A percentile compares a stretch with the other conserved stretches of the same genome.
phyloP scores from a whole-genome alignment of 371 early-diverging fungal genomes.

The Syncephalastrum sp. region DNA sequence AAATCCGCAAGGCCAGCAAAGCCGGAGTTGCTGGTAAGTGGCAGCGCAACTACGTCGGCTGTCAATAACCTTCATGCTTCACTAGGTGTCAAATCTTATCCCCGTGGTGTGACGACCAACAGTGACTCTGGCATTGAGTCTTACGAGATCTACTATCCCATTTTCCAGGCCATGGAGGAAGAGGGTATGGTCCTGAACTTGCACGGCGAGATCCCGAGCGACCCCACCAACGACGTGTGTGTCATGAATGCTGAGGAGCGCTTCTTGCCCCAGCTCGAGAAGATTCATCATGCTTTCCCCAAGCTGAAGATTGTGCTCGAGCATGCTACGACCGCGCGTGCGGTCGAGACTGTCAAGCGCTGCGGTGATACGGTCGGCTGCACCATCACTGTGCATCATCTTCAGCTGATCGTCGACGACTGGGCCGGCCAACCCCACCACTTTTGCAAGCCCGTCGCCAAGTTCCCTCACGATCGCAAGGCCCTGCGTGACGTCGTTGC shows the following conservation, averaged over 20 bases:
- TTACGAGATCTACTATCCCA: conserved; percentile 87
- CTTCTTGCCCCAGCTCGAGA: conserved; percentile 82
- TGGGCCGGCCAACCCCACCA: conserved; percentile 96
- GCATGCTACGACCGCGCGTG: conserved; percentile 93
- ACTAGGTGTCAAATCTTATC: conserved; percentile 92
- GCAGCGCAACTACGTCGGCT: neutral
- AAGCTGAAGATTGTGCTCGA: conserved; percentile 93
- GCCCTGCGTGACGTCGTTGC: conserved; percentile 87
- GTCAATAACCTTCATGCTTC: neutral
- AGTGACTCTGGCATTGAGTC: conserved; percentile 91
- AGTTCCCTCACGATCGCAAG: conserved; percentile 89
- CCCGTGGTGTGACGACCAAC: conserved; percentile 98
- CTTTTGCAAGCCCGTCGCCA: conserved; percentile 98
- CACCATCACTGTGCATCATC: conserved; percentile 94
- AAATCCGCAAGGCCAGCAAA: conserved; percentile 81
- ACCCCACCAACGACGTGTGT: conserved; percentile 80
- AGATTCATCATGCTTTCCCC: conserved; percentile 89
- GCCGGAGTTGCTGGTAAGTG: conserved; percentile 80
- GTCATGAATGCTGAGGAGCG: conserved; percentile 95
- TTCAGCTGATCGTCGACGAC: conserved; percentile 90
- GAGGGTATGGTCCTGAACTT: conserved; percentile 91
- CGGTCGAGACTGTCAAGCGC: conserved; percentile 90
- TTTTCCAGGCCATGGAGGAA: conserved; percentile 95
- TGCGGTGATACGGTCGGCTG: conserved; percentile 91
- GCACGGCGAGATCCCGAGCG: conserved; percentile 95